Evolutionary conservation across 2,329 filamentous ascomycete genomes (phyloP).

Genomic region (Ophiostoma sp.): DNA sequence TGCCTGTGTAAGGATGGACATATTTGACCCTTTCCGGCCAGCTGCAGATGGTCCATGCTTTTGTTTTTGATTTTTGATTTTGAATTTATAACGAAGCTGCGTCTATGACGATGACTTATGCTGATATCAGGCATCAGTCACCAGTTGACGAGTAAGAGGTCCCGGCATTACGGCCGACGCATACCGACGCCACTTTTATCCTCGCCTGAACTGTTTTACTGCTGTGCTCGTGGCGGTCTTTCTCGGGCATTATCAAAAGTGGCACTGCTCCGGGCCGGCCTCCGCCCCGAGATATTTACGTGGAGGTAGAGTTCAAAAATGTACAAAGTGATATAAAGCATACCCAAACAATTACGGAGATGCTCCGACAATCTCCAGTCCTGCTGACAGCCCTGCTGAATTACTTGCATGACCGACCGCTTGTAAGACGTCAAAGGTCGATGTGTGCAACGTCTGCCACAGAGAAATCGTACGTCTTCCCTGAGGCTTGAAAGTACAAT

Average conservation of each 20-base stretch:
- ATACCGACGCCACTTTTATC: not conserved
- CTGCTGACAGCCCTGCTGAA: not conserved
- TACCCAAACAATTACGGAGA: not conserved
- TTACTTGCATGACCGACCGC: not conserved
- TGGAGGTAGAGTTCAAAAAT: not conserved
- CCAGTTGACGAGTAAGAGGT: not conserved
- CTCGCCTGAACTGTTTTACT: not conserved
- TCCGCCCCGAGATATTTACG: not conserved
- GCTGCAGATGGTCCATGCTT: not conserved
- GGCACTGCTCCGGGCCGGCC: not conserved
- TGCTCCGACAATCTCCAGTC: not conserved
- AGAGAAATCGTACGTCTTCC: not conserved
- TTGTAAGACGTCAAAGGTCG: not conserved
- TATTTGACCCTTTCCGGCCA: not conserved
- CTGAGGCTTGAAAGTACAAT: not conserved
- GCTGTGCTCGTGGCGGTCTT: not conserved
- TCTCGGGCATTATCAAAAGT: not conserved
- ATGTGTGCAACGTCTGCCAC: slow-evolving; percentile 9
- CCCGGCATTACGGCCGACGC: not conserved
- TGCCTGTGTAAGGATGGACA: not conserved
- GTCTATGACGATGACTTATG: not conserved
- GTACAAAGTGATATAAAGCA: not conserved
- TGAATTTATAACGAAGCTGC: not conserved
- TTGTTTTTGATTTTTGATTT: not conserved
- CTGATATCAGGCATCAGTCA: not conserved